Conservation (phyloP, 768 basidiomycete genomes). For the Russula earlei region DNA sequence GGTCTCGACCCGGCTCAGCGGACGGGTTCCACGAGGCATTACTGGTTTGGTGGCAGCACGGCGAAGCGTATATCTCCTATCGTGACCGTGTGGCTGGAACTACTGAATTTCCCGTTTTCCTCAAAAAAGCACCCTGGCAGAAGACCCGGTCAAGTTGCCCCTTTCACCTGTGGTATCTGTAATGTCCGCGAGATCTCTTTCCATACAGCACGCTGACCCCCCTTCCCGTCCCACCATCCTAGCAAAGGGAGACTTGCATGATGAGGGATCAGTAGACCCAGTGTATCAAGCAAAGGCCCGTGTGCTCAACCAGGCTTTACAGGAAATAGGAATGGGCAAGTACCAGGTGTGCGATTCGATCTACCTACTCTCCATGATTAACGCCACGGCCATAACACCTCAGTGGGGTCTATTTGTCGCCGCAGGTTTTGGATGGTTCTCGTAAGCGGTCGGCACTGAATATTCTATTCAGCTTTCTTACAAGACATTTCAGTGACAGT, state of each 20-base stretch:
- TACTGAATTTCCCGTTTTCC: no score
- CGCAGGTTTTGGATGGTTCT: slow-evolving; percentile 68
- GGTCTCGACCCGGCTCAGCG: no score
- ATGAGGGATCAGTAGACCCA: slow-evolving; percentile 35
- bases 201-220: neutral
- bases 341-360: slow-evolving; percentile 40
- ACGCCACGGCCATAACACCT: neutral
- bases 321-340: slow-evolving; percentile 63
- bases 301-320: slow-evolving; percentile 49
- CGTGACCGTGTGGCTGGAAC: no score
- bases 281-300: slow-evolving; percentile 50
- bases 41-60: no score
- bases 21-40: no score
- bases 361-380: neutral
- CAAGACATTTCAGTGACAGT: slow-evolving; percentile 47
- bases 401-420: slow-evolving; percentile 58
- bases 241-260: slow-evolving; percentile 9
- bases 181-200: neutral
- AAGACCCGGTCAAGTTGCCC: no score
- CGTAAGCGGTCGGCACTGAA: slow-evolving; percentile 34
- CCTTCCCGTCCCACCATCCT: neutral
- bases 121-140: no score
- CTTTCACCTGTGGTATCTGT: neutral
- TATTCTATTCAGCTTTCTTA: neutral
- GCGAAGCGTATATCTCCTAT: neutral